A percentile compares a stretch with the other conserved stretches of the same genome.
Conservation (phyloP, 2,329 filamentous ascomycete genomes). For the Fusarium avenaceum region DNA sequence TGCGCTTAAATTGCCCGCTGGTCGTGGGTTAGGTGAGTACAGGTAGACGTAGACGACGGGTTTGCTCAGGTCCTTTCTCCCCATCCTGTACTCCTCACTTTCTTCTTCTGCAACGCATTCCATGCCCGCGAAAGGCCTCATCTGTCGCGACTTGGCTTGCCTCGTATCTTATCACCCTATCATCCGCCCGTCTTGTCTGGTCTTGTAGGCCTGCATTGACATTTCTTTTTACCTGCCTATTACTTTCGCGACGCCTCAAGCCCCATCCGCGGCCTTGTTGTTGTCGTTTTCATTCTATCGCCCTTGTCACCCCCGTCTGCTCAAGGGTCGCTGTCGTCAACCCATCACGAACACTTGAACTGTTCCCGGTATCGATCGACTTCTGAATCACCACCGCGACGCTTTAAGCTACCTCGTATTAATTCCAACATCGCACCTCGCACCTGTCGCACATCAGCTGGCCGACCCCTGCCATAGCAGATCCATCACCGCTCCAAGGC, state of each 20-base stretch:
- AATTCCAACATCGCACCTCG: constrained; percentile 21
- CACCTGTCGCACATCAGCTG: constrained; percentile 35
- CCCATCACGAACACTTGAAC: constrained; percentile 31
- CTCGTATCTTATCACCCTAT: constrained; percentile 22
- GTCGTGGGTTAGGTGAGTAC: constrained; percentile 59
- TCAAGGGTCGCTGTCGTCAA: constrained; percentile 24
- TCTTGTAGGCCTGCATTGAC: constrained; percentile 30
- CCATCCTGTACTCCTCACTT: constrained; percentile 56
- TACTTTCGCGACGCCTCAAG: constrained; percentile 8
- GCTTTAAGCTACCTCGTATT: constrained; percentile 8
- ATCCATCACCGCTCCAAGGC: constrained; percentile 28
- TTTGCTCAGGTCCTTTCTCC: constrained; percentile 58
- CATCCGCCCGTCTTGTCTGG: constrained; percentile 24
- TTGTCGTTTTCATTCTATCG: constrained; percentile 25
- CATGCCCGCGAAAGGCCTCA: constrained; percentile 52
- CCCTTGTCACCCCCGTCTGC: constrained; percentile 29
- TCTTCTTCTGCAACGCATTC: constrained; percentile 55
- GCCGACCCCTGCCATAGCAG: constrained; percentile 34
- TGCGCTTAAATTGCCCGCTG: constrained; percentile 34
- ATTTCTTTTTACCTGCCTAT: constrained; percentile 22
- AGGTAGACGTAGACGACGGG: constrained; percentile 53
- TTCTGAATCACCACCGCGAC: constrained; percentile 38
- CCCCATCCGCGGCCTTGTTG: constrained; percentile 31
- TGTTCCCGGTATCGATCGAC: constrained; percentile 9
- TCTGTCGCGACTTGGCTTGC: constrained; percentile 44